phyloP scores from a whole-genome alignment of 345 rosid species.

The Euphorbia pulcherrima region DNA sequence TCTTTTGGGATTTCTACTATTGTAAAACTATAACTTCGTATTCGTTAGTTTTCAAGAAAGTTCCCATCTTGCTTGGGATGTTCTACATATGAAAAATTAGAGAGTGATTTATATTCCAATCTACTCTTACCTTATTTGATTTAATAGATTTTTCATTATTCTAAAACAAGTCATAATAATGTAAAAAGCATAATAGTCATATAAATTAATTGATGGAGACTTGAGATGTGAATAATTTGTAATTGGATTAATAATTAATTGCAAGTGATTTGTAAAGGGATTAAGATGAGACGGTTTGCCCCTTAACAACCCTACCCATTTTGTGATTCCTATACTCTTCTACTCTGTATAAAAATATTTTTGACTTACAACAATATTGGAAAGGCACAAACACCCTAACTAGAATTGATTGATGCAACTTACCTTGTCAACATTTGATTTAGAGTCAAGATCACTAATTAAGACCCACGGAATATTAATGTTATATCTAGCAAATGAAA shows the following conservation, averaged over 20 bases:
- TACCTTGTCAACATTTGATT: not conserved
- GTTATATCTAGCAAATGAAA: not conserved
- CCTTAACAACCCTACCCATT: constrained; percentile 34
- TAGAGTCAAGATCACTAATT: not conserved
- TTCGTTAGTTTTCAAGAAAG: too few relatives aligned
- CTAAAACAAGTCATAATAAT: too few relatives aligned
- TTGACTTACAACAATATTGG: not conserved
- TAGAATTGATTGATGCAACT: constrained; percentile 22
- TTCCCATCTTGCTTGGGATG: too few relatives aligned
- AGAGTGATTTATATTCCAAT: too few relatives aligned
- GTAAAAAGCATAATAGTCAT: too few relatives aligned
- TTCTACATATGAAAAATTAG: too few relatives aligned
- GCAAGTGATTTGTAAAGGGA: constrained; percentile 5
- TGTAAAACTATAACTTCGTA: too few relatives aligned
- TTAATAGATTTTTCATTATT: too few relatives aligned
- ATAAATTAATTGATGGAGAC: constrained; percentile 8
- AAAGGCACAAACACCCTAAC: not conserved
- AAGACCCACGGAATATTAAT: not conserved
- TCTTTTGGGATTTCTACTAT: too few relatives aligned
- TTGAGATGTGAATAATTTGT: constrained; percentile 9
- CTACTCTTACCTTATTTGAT: too few relatives aligned
- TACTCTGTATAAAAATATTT: not conserved
- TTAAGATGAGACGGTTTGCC: constrained; percentile 29
- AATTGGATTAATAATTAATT: not conserved
- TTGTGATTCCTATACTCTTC: constrained; percentile 5